Conservation (phyloP, 2,329 filamentous ascomycete species). For the Graphiopsis chlorocephala region DNA sequence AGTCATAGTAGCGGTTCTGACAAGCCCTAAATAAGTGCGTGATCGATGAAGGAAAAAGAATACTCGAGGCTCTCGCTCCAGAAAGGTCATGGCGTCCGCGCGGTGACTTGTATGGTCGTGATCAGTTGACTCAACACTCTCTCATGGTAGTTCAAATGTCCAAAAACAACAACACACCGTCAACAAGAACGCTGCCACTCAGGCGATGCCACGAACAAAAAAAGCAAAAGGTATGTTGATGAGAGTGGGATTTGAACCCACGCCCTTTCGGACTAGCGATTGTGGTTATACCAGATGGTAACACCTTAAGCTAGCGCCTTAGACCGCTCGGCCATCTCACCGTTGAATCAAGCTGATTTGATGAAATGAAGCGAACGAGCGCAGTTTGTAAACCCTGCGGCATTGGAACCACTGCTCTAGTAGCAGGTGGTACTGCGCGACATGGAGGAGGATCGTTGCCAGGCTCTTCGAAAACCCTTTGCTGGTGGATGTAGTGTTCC, state of each 20-base stretch:
- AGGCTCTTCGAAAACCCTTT: neutral
- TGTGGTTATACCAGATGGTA: neutral
- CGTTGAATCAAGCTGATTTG: neutral
- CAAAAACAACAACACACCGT: neutral
- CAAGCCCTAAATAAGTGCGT: neutral
- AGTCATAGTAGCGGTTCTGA: neutral
- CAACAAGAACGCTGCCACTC: neutral
- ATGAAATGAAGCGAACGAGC: neutral
- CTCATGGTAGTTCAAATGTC: neutral
- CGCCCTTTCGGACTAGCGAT: slow-evolving; percentile 24
- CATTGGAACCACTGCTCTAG: neutral
- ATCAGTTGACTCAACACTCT: neutral
- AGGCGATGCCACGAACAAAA: neutral
- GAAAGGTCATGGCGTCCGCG: neutral
- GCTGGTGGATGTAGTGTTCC: neutral
- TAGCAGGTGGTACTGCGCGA: no score
- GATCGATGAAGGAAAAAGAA: neutral
- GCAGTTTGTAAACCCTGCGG: neutral
- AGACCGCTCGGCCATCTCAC: slow-evolving; percentile 23
- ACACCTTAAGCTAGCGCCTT: slow-evolving; percentile 29
- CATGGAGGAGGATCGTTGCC: no score
- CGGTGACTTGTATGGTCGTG: neutral
- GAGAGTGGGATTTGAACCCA: slow-evolving; percentile 33
- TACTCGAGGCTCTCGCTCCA: neutral
- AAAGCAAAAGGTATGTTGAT: slow-evolving; percentile 19